Percentiles rank a stretch among this genome's conserved stretches.
Evolutionary conservation across 495 filamentous ascomycete species (phyloP).

Genomic region (Hypoxylon trugodes): DNA sequence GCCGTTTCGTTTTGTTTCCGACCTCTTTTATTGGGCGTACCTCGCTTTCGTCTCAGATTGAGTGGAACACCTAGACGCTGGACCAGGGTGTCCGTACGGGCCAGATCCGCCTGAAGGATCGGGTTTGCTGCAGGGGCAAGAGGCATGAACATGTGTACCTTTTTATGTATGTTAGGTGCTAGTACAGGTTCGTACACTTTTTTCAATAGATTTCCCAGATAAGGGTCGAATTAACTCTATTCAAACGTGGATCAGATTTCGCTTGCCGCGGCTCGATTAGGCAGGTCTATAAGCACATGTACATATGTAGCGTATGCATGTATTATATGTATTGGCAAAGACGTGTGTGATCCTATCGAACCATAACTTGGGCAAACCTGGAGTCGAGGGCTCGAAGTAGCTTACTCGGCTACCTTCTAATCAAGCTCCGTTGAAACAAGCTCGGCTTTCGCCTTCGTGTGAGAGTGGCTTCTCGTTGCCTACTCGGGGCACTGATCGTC

Average conservation of each 20-base stretch:
- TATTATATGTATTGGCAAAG: conserved; percentile 38
- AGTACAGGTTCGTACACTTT: no score
- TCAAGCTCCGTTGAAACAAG: conserved; percentile 19
- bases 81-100: conserved; percentile 6
- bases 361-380: conserved; percentile 17
- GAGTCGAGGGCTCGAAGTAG: not conserved
- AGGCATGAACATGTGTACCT: not conserved
- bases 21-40: not conserved
- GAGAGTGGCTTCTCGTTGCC: conserved; percentile 22
- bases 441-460: conserved; percentile 10
- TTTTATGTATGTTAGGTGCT: no score
- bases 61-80: conserved; percentile 13
- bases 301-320: no score
- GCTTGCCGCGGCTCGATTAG: conserved; percentile 23
- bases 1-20: conserved; percentile 14
- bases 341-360: conserved; percentile 29
- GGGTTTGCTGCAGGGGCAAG: conserved; percentile 31
- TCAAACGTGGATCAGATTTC: conserved; percentile 17
- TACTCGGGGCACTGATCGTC: not conserved
- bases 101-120: conserved; percentile 21
- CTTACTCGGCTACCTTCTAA: not conserved
- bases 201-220: no score
- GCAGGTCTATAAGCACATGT: conserved; percentile 24
- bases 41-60: conserved; percentile 24
- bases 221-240: conserved; percentile 39